Base-by-base conservation (phyloP, 2,329 filamentous ascomycete species). In the Colletotrichum sp. region DNA sequence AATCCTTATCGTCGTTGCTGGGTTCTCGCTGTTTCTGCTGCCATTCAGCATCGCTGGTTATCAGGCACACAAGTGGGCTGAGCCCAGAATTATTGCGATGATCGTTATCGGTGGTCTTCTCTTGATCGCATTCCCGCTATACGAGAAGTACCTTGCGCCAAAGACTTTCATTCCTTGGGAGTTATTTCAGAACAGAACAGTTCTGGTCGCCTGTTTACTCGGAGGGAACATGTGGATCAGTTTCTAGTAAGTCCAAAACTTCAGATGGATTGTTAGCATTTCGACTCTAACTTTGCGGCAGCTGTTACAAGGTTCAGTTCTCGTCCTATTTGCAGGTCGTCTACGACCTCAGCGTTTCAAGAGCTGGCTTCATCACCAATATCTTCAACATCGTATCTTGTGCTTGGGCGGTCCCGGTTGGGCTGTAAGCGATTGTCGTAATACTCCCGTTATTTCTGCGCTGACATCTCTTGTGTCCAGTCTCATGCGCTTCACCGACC, bases 41-140 rank as follows among this genome's bases (percentile, higher is more conserved):
- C 91, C 92, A 1, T 88, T 93, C 79, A 91, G 87, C 19, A 83
- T 93, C 19, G 87, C 86, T 16, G 83, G 85, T 22, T 85, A 83
- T 57, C 84, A 86, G 13, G 84, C 85, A 44, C 80, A 86, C 75
- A 71, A 77, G 12, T 89, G 87, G 88, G 81, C 81, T 49, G 86
- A 85, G 19, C 81, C 80, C 61, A 84, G 84, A 69, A 89, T 90
- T 75, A 84, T 89, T 61, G 80, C 83, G 29, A 88, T 90, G 87
- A 76, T 78, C 15, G 57, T 76, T 9, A 29, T 78, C 8, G 77
- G 77, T 29, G 75, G 59, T 25, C 66, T 76, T 32, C 63, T 70
- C n/a, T 44, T 77, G 32, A 36, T 66, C 5, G 76, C 66, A 9
- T 69, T 65, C 44, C 57, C 66, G 9, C 29, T 64, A 39, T 73